Base-by-base conservation (phyloP, 176 grass and related monocot species). In the Carex scoparia region DNA sequence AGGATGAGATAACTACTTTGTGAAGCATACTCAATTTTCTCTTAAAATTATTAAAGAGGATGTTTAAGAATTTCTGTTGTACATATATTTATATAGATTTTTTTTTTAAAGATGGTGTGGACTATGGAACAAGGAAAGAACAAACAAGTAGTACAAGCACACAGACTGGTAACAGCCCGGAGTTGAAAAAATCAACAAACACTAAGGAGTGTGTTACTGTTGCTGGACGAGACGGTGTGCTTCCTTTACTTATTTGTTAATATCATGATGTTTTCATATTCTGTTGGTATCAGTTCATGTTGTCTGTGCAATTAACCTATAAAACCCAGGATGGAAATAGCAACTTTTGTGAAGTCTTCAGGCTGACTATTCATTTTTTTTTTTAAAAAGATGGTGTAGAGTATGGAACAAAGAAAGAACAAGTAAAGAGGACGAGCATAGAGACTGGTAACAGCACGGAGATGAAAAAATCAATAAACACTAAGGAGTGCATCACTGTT, bases 171-270 rank as follows among this genome's bases (percentile, higher is more conserved):
- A 83, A 51, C 44, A 83, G 44, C 30, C 16, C 12, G 4, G 61
- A 83, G 40, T 56, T 69, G 74, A 53, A 57, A 78, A 49, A 66
- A 51, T 31, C 64, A 66, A 55, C 74, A 16, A 55, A 68, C 28
- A 83, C 3, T 69, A 83, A 69, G 81, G 68, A 27, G 44, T 66
- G 42, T 10, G 7, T 83, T 63, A 68, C 2, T 83, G 81, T 15
- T 51, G 27, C 40, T 69, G 19, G 19, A 32, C 62, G 63, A 32
- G 81, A 83, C 16, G 58, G 61, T 83, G 30, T 46, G 61, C 12
- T 23, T 77, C 42, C 18, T 73, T 10, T 55, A 56, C 48, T 37
- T 37, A 37, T 37, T 37, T 37, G 35, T 37, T 37, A 37, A 55
- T 30, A 8, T 56, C 73, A 56, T 73, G 7, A 5, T 27, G 40